These are phyloP conservation scores for Candida ponderosae DNA, from an alignment of 805 yeast genomes.

Conservation along the genomic window DNA sequence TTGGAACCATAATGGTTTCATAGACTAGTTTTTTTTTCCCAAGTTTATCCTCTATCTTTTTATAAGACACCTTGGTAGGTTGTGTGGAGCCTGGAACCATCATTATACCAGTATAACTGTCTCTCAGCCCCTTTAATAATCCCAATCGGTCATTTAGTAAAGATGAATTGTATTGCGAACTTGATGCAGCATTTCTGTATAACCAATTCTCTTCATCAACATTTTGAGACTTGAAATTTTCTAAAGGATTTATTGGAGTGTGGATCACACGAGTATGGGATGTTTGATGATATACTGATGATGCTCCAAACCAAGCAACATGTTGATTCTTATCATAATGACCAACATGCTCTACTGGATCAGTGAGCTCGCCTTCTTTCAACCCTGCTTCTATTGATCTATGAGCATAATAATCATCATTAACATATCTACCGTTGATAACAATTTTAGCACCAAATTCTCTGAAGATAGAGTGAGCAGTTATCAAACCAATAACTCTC, in stretches of 20 bases:
- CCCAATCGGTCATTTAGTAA: constrained; percentile 51
- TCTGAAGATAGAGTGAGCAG: constrained; percentile 82
- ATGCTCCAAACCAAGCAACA: constrained; percentile 46
- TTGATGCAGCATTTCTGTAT: constrained; percentile 73
- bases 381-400: constrained; percentile 44
- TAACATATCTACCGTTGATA: constrained; percentile 68
- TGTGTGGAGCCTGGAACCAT: constrained; percentile 74
- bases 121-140: constrained; percentile 55
- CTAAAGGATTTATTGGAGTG: not conserved
- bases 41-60: constrained; percentile 14
- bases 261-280: not conserved
- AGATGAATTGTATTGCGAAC: constrained; percentile 61
- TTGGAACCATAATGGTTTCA: constrained; percentile 40
- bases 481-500: constrained; percentile 79
- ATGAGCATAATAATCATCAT: constrained; percentile 82
- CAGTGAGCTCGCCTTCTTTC: constrained; percentile 66
- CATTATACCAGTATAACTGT: constrained; percentile 75
- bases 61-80: constrained; percentile 34
- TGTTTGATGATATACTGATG: constrained; percentile 28
- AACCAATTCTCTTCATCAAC: constrained; percentile 74
- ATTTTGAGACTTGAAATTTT: constrained; percentile 2
- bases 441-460: constrained; percentile 89
- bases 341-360: constrained; percentile 46
- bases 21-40: constrained; percentile 29
- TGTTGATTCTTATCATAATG: constrained; percentile 39